Evolutionary conservation across 169 alveolate genomes (phyloP), one percentile per base, ranked within the genome.

Genomic region (Eimeria acervulina): DNA sequence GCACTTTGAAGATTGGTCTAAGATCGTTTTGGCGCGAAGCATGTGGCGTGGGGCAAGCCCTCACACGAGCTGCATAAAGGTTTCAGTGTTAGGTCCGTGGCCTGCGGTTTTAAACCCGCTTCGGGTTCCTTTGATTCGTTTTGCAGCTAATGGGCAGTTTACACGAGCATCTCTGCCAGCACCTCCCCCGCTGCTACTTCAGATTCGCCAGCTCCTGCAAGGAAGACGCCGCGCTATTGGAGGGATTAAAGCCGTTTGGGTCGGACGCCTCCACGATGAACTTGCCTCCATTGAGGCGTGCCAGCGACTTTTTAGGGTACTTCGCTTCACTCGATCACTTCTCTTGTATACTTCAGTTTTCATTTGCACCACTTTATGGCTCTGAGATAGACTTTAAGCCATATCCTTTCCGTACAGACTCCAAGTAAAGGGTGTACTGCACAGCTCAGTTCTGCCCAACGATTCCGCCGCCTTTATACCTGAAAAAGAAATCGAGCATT

Each of bases 1-100:
- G 36, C 74, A 23, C 74, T 84, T 84, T 84, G 92, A 84, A 51
- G 92, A 84, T 28, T 84, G 92, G 92, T n/a, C 92, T 7, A 84
- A 19, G 36, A 38, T 84, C 21, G 76, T 84, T 52, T 84, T 84
- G 51, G 92, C 33, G 7, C 92, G 92, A 33, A 84, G 92, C 74
- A 33, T 84, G 74, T 84, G 92, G 92, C 74, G 92, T 7, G 92
- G 92, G 31, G 92, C 74, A 7, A 84, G 74, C 92, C 92, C 92
- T 51, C 92, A 84, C 51, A 47, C 92, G 36, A 28, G 66, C 52
- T 84, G 92, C 76, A 36, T 84, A 28, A 84, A 52, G 92, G 92
- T 84, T 44, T 84, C 92, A 12, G 92, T 84, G 51, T 33, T 52
- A 19, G 92, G 92, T 33, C 92, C 92, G 17, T 84, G 92, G 92